Evolutionary conservation across 257 asterid species (phyloP).

Genomic region (Ligustrum vulgare): DNA sequence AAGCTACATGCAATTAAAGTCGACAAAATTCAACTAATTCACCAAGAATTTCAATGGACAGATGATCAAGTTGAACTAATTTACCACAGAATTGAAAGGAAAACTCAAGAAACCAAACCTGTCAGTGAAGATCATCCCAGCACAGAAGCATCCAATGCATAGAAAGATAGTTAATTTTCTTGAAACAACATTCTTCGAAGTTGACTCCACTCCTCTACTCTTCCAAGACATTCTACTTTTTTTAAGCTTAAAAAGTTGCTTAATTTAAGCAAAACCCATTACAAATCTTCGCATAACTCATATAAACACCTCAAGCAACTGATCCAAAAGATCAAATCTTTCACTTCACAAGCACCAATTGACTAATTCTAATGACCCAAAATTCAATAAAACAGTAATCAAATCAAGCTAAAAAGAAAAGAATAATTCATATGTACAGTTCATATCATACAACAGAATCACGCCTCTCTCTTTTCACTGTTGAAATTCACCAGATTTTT

Average conservation of each 20-base stretch:
- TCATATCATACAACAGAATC: neutral
- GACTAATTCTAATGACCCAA: slow-evolving; percentile 7
- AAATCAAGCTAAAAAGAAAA: neutral
- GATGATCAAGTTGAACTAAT: neutral
- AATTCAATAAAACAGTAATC: slow-evolving; percentile 16
- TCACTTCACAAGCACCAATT: slow-evolving; percentile 21
- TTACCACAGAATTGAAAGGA: slow-evolving; percentile 8
- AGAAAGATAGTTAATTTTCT: slow-evolving; percentile 66
- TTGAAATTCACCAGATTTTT: neutral
- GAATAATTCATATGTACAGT: neutral
- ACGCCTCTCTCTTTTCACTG: neutral
- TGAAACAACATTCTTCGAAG: slow-evolving; percentile 48
- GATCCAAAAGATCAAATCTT: slow-evolving; percentile 32
- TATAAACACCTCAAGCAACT: slow-evolving; percentile 20
- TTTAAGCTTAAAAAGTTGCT: slow-evolving; percentile 22
- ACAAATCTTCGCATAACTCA: slow-evolving; percentile 25
- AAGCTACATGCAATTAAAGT: neutral
- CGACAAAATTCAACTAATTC: neutral
- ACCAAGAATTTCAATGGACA: neutral
- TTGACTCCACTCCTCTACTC: slow-evolving; percentile 73
- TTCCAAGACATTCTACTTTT: slow-evolving; percentile 71
- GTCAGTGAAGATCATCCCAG: slow-evolving; percentile 97
- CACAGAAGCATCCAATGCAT: slow-evolving; percentile 83
- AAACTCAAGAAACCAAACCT: slow-evolving; percentile 46
- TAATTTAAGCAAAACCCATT: slow-evolving; percentile 38